Conservation (phyloP, 768 basidiomycete genomes). For the Imleria badia region DNA sequence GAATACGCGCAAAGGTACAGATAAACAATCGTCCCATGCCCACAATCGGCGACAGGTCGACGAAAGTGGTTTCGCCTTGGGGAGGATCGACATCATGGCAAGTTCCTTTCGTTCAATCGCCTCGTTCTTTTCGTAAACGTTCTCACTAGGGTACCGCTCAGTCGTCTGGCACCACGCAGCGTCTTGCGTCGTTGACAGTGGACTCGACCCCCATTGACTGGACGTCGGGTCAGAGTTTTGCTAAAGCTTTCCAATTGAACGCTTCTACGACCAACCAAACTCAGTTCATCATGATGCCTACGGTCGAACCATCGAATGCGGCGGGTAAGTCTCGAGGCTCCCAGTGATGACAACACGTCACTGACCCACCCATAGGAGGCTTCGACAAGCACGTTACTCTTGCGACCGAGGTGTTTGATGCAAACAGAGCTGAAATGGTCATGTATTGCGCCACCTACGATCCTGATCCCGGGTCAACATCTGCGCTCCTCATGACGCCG, state of each 20-base stretch:
- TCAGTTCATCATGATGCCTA: conserved; percentile 40
- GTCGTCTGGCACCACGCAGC: conserved; percentile 3
- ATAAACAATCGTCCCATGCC: not conserved
- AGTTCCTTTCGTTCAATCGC: conserved; percentile 18
- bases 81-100: conserved; percentile 52
- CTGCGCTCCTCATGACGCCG: conserved; percentile 48
- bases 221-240: conserved; percentile 24
- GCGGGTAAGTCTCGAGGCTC: conserved; percentile 12
- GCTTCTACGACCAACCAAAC: conserved; percentile 50
- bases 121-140: not conserved
- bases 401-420: conserved; percentile 43
- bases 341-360: not conserved
- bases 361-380: conserved; percentile 12
- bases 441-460: conserved; percentile 64
- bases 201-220: conserved; percentile 28
- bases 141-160: conserved; percentile 6
- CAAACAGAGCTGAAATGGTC: conserved; percentile 33
- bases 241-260: conserved; percentile 41
- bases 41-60: conserved; percentile 9
- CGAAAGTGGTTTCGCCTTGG: conserved; percentile 33
- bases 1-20: not conserved
- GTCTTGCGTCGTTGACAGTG: conserved; percentile 23
- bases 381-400: conserved; percentile 40
- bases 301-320: conserved; percentile 1
- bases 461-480: conserved; percentile 44